Conservation (phyloP, 768 basidiomycete genomes). For the Leccinum boreale region DNA sequence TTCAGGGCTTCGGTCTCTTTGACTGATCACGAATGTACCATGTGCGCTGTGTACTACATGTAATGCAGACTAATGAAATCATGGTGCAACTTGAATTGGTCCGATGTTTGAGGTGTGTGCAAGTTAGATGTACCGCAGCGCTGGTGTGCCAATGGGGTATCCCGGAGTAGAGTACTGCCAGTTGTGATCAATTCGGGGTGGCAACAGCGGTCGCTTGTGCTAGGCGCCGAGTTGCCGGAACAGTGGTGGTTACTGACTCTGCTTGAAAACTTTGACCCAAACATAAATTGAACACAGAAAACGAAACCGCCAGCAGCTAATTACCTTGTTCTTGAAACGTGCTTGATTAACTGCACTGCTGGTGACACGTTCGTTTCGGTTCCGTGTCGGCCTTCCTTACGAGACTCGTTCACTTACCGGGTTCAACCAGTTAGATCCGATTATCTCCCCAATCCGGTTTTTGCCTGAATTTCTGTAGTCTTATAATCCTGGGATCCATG, state of each 20-base stretch:
- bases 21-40: conserved; percentile 47
- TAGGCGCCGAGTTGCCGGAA: conserved; percentile 2
- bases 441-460: conserved; percentile 32
- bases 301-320: no score
- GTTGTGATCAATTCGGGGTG: not conserved
- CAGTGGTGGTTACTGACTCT: not conserved
- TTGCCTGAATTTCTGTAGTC: conserved; percentile 16
- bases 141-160: conserved; percentile 6
- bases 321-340: not conserved
- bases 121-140: not conserved
- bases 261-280: not conserved
- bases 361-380: not conserved
- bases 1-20: conserved; percentile 90
- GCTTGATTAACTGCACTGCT: not conserved
- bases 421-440: conserved; percentile 27
- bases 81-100: conserved; percentile 8
- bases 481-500: conserved; percentile 29
- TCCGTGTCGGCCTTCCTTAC: not conserved
- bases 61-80: conserved; percentile 21
- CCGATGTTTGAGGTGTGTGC: conserved; percentile 1
- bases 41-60: conserved; percentile 11
- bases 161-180: conserved; percentile 4
- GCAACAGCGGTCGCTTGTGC: not conserved
- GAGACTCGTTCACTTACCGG: not conserved
- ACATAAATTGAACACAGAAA: not conserved